Conservation (phyloP, 257 asterid genomes). For the Voacanga thouarsii region DNA sequence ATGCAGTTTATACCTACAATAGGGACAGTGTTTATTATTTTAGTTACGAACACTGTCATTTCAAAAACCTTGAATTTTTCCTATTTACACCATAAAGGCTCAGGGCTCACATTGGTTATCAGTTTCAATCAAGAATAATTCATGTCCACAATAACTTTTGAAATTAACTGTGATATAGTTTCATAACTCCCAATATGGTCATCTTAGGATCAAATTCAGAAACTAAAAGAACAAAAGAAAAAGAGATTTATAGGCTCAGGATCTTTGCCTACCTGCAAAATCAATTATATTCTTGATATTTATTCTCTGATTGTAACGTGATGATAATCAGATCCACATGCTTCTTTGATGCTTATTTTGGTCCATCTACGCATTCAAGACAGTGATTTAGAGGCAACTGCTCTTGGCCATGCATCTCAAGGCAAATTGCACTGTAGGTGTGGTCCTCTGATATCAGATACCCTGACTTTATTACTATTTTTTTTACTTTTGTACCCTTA, state of each 20-base stretch:
- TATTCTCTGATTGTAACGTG: too few relatives aligned
- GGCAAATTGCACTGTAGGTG: background rate
- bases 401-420: background rate
- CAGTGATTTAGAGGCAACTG: background rate
- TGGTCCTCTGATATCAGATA: background rate
- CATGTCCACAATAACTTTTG: too few relatives aligned
- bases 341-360: too few relatives aligned
- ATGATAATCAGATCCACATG: too few relatives aligned
- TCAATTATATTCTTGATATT: background rate
- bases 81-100: background rate
- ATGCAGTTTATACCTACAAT: background rate
- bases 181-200: background rate
- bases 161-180: background rate
- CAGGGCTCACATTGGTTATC: background rate
- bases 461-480: too few relatives aligned
- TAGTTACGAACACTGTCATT: constrained; percentile 1
- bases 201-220: background rate
- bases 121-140: background rate
- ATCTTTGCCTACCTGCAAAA: background rate
- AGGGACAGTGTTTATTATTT: constrained; percentile 3
- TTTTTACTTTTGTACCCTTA: background rate
- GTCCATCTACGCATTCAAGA: background rate
- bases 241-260: background rate
- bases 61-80: background rate
- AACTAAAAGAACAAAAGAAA: background rate